Evolutionary conservation across 106 monocot genomes (phyloP).

Genomic region (Gastrodia elata): DNA sequence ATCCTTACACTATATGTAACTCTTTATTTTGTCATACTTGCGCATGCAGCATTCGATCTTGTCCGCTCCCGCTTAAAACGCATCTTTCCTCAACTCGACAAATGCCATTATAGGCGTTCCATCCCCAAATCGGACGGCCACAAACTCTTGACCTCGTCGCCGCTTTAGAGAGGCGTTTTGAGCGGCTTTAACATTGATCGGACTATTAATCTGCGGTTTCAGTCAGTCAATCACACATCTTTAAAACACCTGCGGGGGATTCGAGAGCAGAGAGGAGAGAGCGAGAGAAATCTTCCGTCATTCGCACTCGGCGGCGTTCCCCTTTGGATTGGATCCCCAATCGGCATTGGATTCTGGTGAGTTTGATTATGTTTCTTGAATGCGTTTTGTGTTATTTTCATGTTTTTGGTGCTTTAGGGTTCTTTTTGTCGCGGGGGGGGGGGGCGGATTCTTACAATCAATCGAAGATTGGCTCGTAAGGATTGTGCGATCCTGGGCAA

Average conservation of each 20-base stretch:
- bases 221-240: neutral
- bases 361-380: neutral
- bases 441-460: neutral
- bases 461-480: neutral
- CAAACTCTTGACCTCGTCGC: neutral
- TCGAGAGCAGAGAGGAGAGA: neutral
- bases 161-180: neutral
- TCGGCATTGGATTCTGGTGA: neutral
- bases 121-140: neutral
- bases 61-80: neutral
- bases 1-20: no score
- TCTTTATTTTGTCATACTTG: neutral
- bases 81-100: neutral
- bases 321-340: neutral
- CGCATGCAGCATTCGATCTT: neutral
- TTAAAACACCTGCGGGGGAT: neutral
- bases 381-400: neutral
- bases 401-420: neutral
- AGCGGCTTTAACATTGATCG: neutral
- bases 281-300: neutral
- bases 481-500: neutral
- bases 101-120: neutral
- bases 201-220: neutral
- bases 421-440: constrained; percentile 1
- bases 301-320: neutral